Evolutionary conservation across 2,329 filamentous ascomycete species (phyloP).

Genomic region (Chalaropsis ovoidea): DNA sequence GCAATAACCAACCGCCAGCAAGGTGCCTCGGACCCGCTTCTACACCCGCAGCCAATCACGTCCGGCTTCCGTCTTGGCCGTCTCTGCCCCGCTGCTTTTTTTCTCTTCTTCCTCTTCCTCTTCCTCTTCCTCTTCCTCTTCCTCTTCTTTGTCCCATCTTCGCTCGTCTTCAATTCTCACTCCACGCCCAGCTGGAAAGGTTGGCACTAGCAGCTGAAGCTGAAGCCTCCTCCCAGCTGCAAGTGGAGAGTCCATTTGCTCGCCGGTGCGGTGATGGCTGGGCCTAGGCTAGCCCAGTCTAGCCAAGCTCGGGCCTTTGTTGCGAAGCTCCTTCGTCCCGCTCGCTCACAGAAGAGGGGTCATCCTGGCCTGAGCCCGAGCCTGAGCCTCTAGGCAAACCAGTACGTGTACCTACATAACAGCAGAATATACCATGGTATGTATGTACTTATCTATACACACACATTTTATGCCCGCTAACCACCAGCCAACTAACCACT

Average conservation of each 20-base stretch:
- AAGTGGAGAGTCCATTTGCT: neutral
- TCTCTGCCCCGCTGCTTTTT: too few species aligned
- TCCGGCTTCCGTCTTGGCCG: too few species aligned
- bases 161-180: neutral
- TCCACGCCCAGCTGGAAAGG: constrained; percentile 12
- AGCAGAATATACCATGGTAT: neutral
- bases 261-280: neutral
- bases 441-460: too few species aligned
- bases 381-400: neutral
- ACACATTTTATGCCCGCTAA: too few species aligned
- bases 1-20: too few species aligned
- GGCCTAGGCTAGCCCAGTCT: neutral
- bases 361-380: neutral
- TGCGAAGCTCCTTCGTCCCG: constrained; percentile 12
- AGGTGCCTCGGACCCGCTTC: too few species aligned
- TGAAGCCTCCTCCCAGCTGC: constrained; percentile 3
- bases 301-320: constrained; percentile 7
- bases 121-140: neutral
- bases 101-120: neutral
- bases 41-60: too few species aligned
- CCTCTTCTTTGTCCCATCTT: neutral
- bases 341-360: neutral
- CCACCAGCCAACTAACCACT: neutral
- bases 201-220: constrained; percentile 10
- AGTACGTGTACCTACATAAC: too few species aligned